phyloP scores from a whole-genome alignment of 331 rosid species.

The Spiraea crenata region DNA sequence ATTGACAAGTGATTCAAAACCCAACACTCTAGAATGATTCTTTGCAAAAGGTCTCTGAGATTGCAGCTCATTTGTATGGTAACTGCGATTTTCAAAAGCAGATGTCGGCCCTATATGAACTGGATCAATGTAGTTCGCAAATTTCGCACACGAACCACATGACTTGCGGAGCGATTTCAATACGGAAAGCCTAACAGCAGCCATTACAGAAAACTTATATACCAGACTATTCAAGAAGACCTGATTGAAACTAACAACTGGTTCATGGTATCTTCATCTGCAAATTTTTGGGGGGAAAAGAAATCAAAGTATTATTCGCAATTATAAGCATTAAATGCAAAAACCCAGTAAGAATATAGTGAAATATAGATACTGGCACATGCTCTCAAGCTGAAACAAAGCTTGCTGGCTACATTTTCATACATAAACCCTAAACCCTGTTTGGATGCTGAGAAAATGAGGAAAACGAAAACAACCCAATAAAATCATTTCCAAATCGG shows the following conservation, averaged over 20 bases:
- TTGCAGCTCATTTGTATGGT: constrained; percentile 23
- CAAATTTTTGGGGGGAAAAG: constrained; percentile 19
- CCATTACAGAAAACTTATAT: constrained; percentile 46
- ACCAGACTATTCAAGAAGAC: neutral
- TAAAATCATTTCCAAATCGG: constrained; percentile 1
- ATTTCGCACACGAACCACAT: constrained; percentile 21
- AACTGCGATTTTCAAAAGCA: constrained; percentile 22
- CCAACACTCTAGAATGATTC: constrained; percentile 19
- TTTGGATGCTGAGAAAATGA: constrained; percentile 1
- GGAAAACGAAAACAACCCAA: neutral
- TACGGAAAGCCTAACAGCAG: constrained; percentile 36
- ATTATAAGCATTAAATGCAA: constrained; percentile 1
- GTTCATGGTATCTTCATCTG: constrained; percentile 31
- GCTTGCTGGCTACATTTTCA: neutral
- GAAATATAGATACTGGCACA: neutral
- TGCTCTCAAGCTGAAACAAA: neutral
- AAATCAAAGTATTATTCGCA: constrained; percentile 3
- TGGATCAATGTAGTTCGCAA: constrained; percentile 18
- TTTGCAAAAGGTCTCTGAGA: constrained; percentile 11
- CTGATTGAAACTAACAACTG: constrained; percentile 4
- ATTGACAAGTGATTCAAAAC: constrained; percentile 24
- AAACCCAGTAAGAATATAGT: constrained; percentile 14
- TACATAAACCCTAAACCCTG: constrained; percentile 20
- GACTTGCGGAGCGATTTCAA: constrained; percentile 38
- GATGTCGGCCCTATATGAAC: constrained; percentile 28